phyloP scores from a whole-genome alignment of 2,329 filamentous ascomycete genomes.

The Blumeria hordei region DNA sequence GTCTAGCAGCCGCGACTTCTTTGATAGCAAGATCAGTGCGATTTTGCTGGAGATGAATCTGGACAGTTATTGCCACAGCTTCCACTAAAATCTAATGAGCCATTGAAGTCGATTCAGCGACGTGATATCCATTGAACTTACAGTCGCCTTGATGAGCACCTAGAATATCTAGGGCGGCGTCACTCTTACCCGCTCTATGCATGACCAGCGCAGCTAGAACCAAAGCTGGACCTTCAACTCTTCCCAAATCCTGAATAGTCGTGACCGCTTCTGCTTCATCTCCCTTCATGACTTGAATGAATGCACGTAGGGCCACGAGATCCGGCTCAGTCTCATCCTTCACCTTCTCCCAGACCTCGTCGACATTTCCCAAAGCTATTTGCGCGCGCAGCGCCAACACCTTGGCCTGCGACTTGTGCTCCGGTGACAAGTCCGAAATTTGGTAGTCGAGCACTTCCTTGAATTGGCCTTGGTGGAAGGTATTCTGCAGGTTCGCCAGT shows the following conservation, averaged over 20 bases:
- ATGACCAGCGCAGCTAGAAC: constrained; percentile 61
- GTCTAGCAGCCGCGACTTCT: constrained; percentile 63
- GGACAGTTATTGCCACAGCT: constrained; percentile 66
- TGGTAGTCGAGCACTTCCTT: constrained; percentile 69
- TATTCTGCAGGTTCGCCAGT: constrained; percentile 45
- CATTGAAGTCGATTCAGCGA: background rate
- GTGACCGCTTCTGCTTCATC: constrained; percentile 36
- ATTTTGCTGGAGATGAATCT: constrained; percentile 84
- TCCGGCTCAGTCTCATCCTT: constrained; percentile 43
- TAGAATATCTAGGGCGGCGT: constrained; percentile 61
- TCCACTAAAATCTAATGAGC: constrained; percentile 24
- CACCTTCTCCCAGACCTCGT: constrained; percentile 46
- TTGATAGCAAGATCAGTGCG: constrained; percentile 74
- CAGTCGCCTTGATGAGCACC: constrained; percentile 67
- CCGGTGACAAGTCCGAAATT: constrained; percentile 49
- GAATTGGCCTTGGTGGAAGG: constrained; percentile 65
- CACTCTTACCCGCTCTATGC: constrained; percentile 55
- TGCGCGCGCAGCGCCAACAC: constrained; percentile 62
- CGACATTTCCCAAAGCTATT: constrained; percentile 57
- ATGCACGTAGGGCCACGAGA: constrained; percentile 48
- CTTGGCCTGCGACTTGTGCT: constrained; percentile 54
- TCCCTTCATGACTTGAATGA: constrained; percentile 42
- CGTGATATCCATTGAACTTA: constrained; percentile 20
- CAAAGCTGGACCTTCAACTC: constrained; percentile 52
- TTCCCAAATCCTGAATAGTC: constrained; percentile 39